phyloP scores from a whole-genome alignment of 345 rosid species.

The Gossypium herbaceum region DNA sequence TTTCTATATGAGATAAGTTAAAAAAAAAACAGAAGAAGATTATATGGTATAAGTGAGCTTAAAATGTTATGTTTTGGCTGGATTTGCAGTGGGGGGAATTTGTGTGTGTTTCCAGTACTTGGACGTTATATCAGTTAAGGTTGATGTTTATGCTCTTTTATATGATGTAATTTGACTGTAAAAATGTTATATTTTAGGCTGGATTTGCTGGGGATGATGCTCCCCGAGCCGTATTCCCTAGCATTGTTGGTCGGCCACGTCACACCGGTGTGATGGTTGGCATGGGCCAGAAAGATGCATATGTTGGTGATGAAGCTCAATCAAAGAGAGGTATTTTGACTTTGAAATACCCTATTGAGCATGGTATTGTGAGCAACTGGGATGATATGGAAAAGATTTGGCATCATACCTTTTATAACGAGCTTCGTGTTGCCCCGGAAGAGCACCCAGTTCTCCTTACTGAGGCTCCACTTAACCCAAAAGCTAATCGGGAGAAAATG shows the following conservation, averaged over 20 bases:
- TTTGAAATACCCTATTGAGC: constrained; percentile 79
- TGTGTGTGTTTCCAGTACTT: too few species aligned
- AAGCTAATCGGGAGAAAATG: constrained; percentile 86
- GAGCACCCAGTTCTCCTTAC: constrained; percentile 75
- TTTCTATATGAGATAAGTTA: background rate
- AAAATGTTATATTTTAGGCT: constrained; percentile 27
- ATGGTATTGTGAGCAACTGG: constrained; percentile 94
- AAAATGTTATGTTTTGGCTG: background rate
- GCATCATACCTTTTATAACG: constrained; percentile 93
- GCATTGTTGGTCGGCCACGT: constrained; percentile 84
- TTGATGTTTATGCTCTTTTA: background rate
- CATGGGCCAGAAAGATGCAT: constrained; percentile 85
- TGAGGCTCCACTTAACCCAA: constrained; percentile 73
- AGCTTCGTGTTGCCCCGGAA: constrained; percentile 75
- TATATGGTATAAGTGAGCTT: too few species aligned
- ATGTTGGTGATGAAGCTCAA: constrained; percentile 88
- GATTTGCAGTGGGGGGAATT: too few species aligned
- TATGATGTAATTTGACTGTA: background rate
- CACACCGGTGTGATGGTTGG: constrained; percentile 92
- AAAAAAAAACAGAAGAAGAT: too few species aligned
- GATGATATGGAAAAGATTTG: constrained; percentile 97
- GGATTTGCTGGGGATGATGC: constrained; percentile 76
- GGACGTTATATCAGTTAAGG: too few species aligned
- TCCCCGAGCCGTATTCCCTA: constrained; percentile 56
- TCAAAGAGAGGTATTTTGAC: constrained; percentile 74